phyloP scores from a whole-genome alignment of 2,329 filamentous ascomycete genomes.

The Epichloe hybrida region DNA sequence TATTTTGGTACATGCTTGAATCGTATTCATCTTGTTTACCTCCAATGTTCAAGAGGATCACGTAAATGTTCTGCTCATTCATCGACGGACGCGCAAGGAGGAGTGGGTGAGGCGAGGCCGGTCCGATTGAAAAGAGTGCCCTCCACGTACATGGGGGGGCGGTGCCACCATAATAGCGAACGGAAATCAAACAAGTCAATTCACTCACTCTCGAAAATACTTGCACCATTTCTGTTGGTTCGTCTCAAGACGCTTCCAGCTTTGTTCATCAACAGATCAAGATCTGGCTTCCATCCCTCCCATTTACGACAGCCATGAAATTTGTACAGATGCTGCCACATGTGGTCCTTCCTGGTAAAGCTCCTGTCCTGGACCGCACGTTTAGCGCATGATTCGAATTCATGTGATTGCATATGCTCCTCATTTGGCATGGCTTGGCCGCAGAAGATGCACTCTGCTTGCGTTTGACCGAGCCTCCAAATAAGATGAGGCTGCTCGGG shows the following conservation, averaged over 20 bases:
- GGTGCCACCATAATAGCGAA: too few species aligned
- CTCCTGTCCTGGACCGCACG: conserved; percentile 27
- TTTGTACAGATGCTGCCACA: conserved; percentile 28
- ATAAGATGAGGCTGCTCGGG: conserved; percentile 28
- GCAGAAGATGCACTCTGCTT: conserved; percentile 27
- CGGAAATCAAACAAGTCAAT: too few species aligned
- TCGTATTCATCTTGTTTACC: too few species aligned
- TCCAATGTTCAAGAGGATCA: too few species aligned
- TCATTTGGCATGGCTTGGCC: conserved; percentile 19
- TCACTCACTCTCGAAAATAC: too few species aligned
- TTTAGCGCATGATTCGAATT: conserved; percentile 36
- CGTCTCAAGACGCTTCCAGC: background rate
- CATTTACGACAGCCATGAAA: conserved; percentile 31
- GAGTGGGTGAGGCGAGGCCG: too few species aligned
- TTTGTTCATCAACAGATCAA: conserved; percentile 16
- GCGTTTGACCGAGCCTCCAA: conserved; percentile 32
- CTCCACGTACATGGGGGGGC: too few species aligned
- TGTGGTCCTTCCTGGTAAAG: conserved; percentile 28
- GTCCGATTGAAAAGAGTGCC: too few species aligned
- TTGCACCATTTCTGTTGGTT: too few species aligned
- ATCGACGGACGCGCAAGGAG: too few species aligned
- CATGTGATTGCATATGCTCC: conserved; percentile 25
- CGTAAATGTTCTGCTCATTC: too few species aligned
- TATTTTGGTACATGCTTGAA: too few species aligned
- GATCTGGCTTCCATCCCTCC: conserved; percentile 33